Conservation (phyloP, 1,284 basidiomycete species). For the Heliocybe sulcata region DNA sequence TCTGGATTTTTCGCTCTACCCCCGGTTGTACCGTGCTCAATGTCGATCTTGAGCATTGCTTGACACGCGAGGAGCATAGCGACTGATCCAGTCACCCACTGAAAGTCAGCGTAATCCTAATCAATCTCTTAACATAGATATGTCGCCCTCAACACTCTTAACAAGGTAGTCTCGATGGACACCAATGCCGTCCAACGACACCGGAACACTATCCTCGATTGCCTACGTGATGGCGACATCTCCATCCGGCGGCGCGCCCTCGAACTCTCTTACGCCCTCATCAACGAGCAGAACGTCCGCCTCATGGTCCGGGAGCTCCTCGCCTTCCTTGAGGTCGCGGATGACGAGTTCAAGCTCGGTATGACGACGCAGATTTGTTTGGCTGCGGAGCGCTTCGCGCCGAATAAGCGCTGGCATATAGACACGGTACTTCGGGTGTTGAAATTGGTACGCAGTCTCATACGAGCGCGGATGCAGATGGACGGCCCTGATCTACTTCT, state of each 20-base stretch:
- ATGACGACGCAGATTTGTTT: conserved; percentile 98
- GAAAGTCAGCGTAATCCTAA: neutral
- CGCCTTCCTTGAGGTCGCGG: conserved; percentile 95
- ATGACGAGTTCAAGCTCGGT: conserved; percentile 97
- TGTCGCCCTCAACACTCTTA: conserved; percentile 96
- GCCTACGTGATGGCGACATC: conserved; percentile 96
- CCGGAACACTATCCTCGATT: conserved; percentile 96
- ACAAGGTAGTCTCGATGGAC: conserved; percentile 98
- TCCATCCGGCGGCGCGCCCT: conserved; percentile 96
- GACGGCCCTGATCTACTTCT: conserved; percentile 4
- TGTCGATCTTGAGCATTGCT: neutral
- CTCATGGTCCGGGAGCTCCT: conserved; percentile 90
- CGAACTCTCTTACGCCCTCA: conserved; percentile 95
- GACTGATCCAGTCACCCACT: too few species aligned
- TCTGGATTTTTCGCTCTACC: neutral
- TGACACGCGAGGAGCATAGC: neutral
- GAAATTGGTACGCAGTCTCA: conserved; percentile 63
- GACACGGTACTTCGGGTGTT: conserved; percentile 93
- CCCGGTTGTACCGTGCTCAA: neutral
- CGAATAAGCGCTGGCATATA: conserved; percentile 99
- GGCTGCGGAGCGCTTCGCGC: conserved; percentile 94
- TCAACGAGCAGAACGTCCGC: conserved; percentile 94
- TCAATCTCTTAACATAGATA: conserved; percentile 53
- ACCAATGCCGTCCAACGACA: conserved; percentile 98
- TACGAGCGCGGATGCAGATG: neutral